Evolutionary conservation across 768 basidiomycete genomes (phyloP).

Genomic region (Leccinum pellstonianum): DNA sequence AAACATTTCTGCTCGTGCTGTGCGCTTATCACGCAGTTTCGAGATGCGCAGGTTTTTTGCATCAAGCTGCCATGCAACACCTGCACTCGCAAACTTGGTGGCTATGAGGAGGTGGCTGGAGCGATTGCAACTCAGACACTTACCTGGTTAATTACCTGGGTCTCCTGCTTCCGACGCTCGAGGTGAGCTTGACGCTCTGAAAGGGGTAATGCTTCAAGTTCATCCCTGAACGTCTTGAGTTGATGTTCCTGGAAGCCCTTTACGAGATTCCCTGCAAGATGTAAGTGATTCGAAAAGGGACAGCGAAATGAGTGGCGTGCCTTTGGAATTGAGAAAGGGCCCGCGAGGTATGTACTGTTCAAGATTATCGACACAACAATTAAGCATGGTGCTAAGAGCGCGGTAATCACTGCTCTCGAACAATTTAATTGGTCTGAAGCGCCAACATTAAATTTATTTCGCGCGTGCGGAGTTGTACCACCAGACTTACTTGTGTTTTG

Average conservation of each 20-base stretch:
- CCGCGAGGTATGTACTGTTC: conserved; percentile 28
- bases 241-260: conserved; percentile 26
- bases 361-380: conserved; percentile 9
- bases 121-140: background rate
- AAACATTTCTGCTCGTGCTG: conserved; percentile 28
- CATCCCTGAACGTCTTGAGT: conserved; percentile 17
- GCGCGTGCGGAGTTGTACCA: background rate
- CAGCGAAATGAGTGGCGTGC: conserved; percentile 6
- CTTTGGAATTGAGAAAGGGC: conserved; percentile 26
- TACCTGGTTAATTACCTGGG: conserved; percentile 12
- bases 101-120: conserved; percentile 8
- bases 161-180: conserved; percentile 13
- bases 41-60: conserved; percentile 18
- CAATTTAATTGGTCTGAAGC: conserved; percentile 21
- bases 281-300: conserved; percentile 4
- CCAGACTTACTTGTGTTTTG: conserved; percentile 24
- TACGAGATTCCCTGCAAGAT: conserved; percentile 12
- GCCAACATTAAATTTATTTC: background rate
- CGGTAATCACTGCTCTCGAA: conserved; percentile 8
- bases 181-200: conserved; percentile 22
- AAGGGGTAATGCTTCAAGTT: conserved; percentile 10
- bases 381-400: conserved; percentile 9
- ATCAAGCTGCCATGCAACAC: conserved; percentile 27
- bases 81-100: conserved; percentile 25
- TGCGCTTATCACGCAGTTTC: conserved; percentile 24